A percentile compares a stretch with the other conserved stretches of the same genome.
Evolutionary conservation across 2,329 filamentous ascomycete genomes (phyloP).

Genomic region (Xylariaceae sp.): DNA sequence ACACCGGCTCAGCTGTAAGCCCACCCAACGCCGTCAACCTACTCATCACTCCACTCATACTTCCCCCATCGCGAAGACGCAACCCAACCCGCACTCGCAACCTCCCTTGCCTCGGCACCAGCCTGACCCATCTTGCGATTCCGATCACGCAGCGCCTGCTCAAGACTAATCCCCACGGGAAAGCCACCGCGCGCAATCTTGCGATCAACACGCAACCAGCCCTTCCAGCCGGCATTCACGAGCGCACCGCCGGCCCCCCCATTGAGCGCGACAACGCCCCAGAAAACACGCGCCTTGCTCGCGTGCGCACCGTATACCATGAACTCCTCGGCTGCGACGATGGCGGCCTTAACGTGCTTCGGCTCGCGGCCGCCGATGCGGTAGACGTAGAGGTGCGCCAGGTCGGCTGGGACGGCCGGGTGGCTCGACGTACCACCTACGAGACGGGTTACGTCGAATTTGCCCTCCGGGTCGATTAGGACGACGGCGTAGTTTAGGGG

Average conservation of each 20-base stretch:
- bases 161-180: constrained; percentile 35
- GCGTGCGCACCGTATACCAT: constrained; percentile 46
- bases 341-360: constrained; percentile 31
- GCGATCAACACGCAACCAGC: constrained; percentile 50
- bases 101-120: constrained; percentile 25
- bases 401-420: constrained; percentile 31
- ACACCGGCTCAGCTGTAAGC: background rate
- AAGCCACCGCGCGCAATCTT: constrained; percentile 38
- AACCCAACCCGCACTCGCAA: constrained; percentile 42
- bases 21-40: background rate
- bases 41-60: constrained; percentile 37
- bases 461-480: constrained; percentile 50
- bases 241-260: constrained; percentile 34
- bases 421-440: constrained; percentile 13
- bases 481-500: constrained; percentile 46
- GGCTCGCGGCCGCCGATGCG: constrained; percentile 36
- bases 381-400: constrained; percentile 49
- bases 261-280: constrained; percentile 54
- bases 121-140: constrained; percentile 25
- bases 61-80: constrained; percentile 46
- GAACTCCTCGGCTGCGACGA: constrained; percentile 40
- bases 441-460: constrained; percentile 50
- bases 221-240: constrained; percentile 40
- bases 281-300: constrained; percentile 47
- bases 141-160: constrained; percentile 43